phyloP scores from a whole-genome alignment of 208 protist species.

The Wallacemonas sp. region DNA sequence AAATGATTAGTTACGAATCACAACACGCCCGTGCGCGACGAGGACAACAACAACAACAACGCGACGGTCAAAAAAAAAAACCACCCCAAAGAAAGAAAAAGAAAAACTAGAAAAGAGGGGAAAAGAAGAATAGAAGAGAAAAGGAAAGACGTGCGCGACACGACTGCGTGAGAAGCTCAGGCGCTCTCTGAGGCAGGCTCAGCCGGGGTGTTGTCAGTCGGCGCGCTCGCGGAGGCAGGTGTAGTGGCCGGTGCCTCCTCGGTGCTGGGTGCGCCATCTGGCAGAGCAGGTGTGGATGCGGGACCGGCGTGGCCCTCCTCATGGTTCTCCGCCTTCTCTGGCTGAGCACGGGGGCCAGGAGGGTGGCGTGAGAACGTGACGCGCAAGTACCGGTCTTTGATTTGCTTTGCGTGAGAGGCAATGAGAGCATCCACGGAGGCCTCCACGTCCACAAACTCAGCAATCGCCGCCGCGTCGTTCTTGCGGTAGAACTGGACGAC shows the following conservation, averaged over 20 bases:
- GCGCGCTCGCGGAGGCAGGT: too few species aligned
- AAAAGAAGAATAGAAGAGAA: background rate
- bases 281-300: background rate
- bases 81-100: background rate
- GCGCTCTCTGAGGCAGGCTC: too few species aligned
- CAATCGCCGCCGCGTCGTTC: constrained; percentile 50
- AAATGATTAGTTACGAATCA: too few species aligned
- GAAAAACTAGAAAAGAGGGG: background rate
- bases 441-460: constrained; percentile 54
- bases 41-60: background rate
- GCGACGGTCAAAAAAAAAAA: background rate
- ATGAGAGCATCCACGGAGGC: constrained; percentile 73
- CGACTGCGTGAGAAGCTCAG: too few species aligned
- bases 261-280: background rate
- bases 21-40: background rate
- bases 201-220: too few species aligned
- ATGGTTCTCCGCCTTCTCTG: constrained; percentile 4
- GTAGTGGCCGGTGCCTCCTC: too few species aligned
- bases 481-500: constrained; percentile 60
- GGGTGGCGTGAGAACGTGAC: constrained; percentile 86
- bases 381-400: constrained; percentile 65
- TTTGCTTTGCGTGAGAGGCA: constrained; percentile 56
- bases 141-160: background rate
- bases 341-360: constrained; percentile 36
- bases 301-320: background rate